Evolutionary conservation across 2,329 filamentous ascomycete species (phyloP).

Genomic region (Nemania bipapillata): DNA sequence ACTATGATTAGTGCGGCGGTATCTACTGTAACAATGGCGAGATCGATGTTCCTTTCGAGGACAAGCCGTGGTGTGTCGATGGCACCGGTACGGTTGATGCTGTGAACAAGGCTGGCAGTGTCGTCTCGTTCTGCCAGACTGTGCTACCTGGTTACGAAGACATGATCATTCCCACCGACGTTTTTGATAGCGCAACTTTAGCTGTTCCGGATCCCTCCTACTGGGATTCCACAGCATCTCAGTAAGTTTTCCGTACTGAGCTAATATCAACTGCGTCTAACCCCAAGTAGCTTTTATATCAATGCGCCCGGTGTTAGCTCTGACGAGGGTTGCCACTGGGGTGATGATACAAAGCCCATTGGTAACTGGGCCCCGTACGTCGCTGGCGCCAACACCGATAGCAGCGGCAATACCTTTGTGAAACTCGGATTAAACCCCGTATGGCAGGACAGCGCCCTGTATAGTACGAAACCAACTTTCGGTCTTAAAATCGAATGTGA

Average conservation of each 20-base stretch:
- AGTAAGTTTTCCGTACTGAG: constrained; percentile 64
- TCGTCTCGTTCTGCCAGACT: constrained; percentile 81
- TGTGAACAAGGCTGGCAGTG: constrained; percentile 71
- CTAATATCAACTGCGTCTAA: constrained; percentile 29
- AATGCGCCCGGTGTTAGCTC: constrained; percentile 74
- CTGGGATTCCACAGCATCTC: constrained; percentile 77
- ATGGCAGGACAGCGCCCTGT: constrained; percentile 68
- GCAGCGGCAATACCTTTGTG: constrained; percentile 73
- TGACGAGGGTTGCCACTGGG: constrained; percentile 76
- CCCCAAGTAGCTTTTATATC: constrained; percentile 73
- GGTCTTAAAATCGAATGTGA: constrained; percentile 77
- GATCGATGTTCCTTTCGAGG: constrained; percentile 74
- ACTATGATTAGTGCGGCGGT: constrained; percentile 72
- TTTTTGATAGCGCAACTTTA: constrained; percentile 66
- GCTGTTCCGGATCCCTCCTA: constrained; percentile 77
- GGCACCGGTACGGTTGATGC: constrained; percentile 73
- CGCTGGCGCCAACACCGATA: constrained; percentile 76
- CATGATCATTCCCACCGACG: constrained; percentile 82
- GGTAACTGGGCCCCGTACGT: constrained; percentile 85
- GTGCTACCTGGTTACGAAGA: constrained; percentile 82
- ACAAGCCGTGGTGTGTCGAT: constrained; percentile 74
- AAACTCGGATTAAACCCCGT: constrained; percentile 84
- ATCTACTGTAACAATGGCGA: constrained; percentile 76
- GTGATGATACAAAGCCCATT: constrained; percentile 67
- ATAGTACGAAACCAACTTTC: constrained; percentile 69